These are phyloP conservation scores for Tylopilus plumbeoviolaceoides DNA, from an alignment of 768 basidiomycete species.

Conservation along the genomic window DNA sequence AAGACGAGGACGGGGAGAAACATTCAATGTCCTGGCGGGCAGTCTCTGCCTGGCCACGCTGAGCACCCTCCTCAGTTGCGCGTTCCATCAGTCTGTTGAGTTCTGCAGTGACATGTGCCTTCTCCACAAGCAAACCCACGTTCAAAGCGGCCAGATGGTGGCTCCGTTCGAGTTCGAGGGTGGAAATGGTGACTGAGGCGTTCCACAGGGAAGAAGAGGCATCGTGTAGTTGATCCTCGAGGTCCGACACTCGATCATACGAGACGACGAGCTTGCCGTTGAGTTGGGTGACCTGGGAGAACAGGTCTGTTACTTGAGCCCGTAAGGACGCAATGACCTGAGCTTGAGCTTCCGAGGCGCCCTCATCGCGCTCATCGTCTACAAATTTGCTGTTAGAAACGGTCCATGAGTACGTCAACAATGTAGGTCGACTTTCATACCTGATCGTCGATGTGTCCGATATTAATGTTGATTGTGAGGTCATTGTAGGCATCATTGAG, in stretches of 20 bases:
- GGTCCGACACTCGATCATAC: constrained; percentile 87
- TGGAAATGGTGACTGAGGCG: constrained; percentile 63
- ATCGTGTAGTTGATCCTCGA: constrained; percentile 86
- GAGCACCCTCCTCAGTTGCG: constrained; percentile 88
- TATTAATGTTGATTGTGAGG: too few relatives aligned
- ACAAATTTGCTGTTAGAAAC: neutral
- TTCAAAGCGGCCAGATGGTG: constrained; percentile 88
- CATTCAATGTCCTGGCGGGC: constrained; percentile 76
- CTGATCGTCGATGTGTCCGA: too few relatives aligned
- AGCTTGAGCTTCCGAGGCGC: constrained; percentile 64
- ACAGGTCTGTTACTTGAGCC: constrained; percentile 77
- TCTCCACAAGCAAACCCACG: constrained; percentile 89
- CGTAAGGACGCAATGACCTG: constrained; percentile 81
- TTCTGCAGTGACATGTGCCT: constrained; percentile 84
- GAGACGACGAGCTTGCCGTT: constrained; percentile 91
- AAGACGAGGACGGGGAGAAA: constrained; percentile 2
- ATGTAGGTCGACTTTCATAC: too few relatives aligned
- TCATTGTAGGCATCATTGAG: too few relatives aligned
- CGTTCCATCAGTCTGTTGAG: constrained; percentile 91
- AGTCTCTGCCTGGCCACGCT: constrained; percentile 85
- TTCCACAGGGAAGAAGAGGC: constrained; percentile 53
- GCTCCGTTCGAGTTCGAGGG: constrained; percentile 79
- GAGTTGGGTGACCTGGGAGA: constrained; percentile 85
- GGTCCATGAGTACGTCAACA: constrained; percentile 6
- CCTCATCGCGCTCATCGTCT: constrained; percentile 25